Base-by-base conservation (phyloP, 164 flowering plant species). In the Houttuynia cordata region DNA sequence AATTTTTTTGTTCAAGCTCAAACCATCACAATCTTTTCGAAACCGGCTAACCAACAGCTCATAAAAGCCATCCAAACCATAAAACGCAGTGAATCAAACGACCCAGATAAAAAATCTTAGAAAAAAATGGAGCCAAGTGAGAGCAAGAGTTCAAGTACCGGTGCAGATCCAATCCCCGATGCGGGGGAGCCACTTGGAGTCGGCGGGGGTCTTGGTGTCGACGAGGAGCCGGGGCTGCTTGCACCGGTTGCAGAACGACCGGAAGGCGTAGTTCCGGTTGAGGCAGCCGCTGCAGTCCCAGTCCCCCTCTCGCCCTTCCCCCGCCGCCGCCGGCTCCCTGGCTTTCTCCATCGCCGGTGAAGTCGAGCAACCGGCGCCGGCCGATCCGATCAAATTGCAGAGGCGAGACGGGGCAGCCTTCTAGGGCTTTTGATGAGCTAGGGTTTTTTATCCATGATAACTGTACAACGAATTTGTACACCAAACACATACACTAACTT, bases 131-230 rank as follows among this genome's bases (percentile, higher is more conserved):
- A 57, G 22, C 22, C 12, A 23, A 41, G 40, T n/a, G 51, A 49
- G 13, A 49, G 42, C 10, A 24, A 21, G 50, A 58, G 51, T 20
- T 37, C 17, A 45, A 45, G 37, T 61, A 91, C 97, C 96, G 25
- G 88, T 62, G 75, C 97, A 91, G 80, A 91, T 88, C 96, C 96
- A 88, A 70, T 88, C 96, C 34, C 97, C 97, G 40, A 83, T 78
- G 12, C 97, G 90, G 24, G 96, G 96, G 23, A 86, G 86, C 97
- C 97, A 91, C 64, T 86, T 91, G 23, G 97, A 91, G 65, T 86
- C 86, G 57, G 89, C 71, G 4, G 97, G 89, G 22, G 89, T 84
- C 62, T 85, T 86, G 69, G 74, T 68, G 71, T 88, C 96, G 60
- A 88, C 96, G 55, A 91, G 85, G 53, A 91, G 83, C 19, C 97